phyloP scores from a whole-genome alignment of 2,329 filamentous ascomycete species.

The Dissoconium aciculare region DNA sequence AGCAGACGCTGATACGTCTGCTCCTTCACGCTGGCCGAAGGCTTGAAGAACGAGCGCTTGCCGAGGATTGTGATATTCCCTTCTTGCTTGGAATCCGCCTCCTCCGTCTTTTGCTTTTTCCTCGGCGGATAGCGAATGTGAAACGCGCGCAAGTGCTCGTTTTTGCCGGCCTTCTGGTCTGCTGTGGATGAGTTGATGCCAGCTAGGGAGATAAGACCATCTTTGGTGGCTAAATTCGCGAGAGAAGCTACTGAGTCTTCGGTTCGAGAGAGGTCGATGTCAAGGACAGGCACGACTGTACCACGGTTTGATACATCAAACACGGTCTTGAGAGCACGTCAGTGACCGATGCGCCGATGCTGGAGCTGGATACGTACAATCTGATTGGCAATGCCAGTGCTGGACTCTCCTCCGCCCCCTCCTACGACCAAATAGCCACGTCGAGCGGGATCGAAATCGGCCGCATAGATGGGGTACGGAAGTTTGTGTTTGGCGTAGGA shows the following conservation, averaged over 20 bases:
- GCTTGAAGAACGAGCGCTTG: constrained; percentile 38
- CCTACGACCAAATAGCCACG: constrained; percentile 63
- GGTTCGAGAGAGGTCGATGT: constrained; percentile 63
- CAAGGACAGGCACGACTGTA: constrained; percentile 47
- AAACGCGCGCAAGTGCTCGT: constrained; percentile 72
- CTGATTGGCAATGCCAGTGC: constrained; percentile 72
- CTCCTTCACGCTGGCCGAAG: constrained; percentile 29
- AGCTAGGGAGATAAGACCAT: constrained; percentile 45
- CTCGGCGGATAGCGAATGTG: constrained; percentile 42
- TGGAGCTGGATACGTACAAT: constrained; percentile 52
- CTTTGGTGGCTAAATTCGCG: constrained; percentile 48
- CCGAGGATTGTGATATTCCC: constrained; percentile 33
- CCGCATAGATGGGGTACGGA: constrained; percentile 71
- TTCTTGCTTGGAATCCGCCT: constrained; percentile 24
- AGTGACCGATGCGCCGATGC: too few relatives aligned
- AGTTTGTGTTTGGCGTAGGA: constrained; percentile 49
- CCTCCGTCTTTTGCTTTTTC: constrained; percentile 27
- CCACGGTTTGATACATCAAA: constrained; percentile 56
- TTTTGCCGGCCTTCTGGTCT: constrained; percentile 59
- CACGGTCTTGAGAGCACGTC: constrained; percentile 46
- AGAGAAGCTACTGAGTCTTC: constrained; percentile 84
- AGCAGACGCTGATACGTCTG: constrained; percentile 47
- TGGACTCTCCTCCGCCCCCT: constrained; percentile 72
- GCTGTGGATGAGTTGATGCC: constrained; percentile 70
- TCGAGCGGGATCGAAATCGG: constrained; percentile 76